Evolutionary conservation across 176 grass and related monocot genomes (phyloP), one percentile per base, ranked within the genome.

Genomic region (Pontederia crassipes): DNA sequence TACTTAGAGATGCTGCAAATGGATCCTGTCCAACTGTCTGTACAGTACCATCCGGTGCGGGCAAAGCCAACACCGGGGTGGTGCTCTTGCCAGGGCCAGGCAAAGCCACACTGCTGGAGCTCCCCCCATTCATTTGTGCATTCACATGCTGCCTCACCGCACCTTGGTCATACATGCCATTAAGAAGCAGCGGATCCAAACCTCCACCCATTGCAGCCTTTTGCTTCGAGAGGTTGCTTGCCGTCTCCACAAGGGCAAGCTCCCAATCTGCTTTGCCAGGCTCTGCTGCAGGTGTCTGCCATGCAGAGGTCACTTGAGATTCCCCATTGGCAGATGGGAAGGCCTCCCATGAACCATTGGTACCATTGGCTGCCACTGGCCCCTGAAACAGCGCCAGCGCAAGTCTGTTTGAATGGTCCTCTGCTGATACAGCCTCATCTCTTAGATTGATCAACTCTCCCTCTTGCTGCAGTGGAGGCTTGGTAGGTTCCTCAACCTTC

Each of bases 381-480:
- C 76, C 79, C 49, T 85, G 76, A 59, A 88, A 88, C 63, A 91
- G 57, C 12, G 74, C 84, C 40, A 91, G 52, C 3, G 81, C 84
- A 28, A 91, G 54, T 55, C 68, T 82, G 12, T 68, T 48, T 0
- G 76, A 81, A 54, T 97, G 81, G 55, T 82, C 78, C 28, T 85
- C 73, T 9, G 58, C 16, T 28, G 78, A 76, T 66, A 91, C 70
- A 53, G 68, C 54, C n/a, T 80, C 79, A 10, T 67, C 76, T 26
- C 83, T 85, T 76, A 88, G 58, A 62, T 88, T 88, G 16, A 97
- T 46, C 57, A 90, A 80, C 61, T 97, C 84, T 0, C 63, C 66
- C 50, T 62, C 58, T 40, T 61, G 14, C 10, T 72, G 18, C 11
- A 10, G 49, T 2, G 48, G 45, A 2, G 12, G 16, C 45, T 68